Base-by-base conservation (phyloP, 1,139 yeast genomes). In the Suhomyces maxii region DNA sequence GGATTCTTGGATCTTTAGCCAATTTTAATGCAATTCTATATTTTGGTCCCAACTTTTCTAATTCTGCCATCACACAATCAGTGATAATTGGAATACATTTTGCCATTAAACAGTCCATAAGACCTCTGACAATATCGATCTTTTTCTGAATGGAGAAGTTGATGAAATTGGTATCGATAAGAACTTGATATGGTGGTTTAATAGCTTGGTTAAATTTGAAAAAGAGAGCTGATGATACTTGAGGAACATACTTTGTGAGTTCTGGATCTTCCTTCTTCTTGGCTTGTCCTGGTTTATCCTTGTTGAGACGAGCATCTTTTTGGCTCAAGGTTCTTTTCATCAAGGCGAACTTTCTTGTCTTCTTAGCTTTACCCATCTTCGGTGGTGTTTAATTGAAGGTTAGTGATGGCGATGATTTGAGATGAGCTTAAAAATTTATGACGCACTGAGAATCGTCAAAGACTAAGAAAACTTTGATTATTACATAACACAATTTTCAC, bases 1-100 rank as follows among this genome's bases (percentile, higher is more conserved):
- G 81, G 40, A 93, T 87, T 59, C 98, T 76, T 39, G 97, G 97
- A 62, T 93, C 99, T 57, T 89, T 86, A 33, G 99, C 99, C 61
- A 93, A 73, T 52, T 86, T 83, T 53, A 93, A 76, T 1, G 99
- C 99, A 54, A 93, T 93, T 63, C 98, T 78, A 67, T 88, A 93
- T 63, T 86, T 89, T 26, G 96, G 96, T 0, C 99, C 99, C 50
- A 93, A 76, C 65, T 95, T 93, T 63, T 93, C 99, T 65, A 93
- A 75, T 72, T 93, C 99, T 0, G 99, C 99, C 86, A 93, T 83
- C 31, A 93, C 99, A 73, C 99, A 93, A 68, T 93, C 99, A 2
- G 99, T 93, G 39, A 93, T 84, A 42, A 91, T 81, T 6, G 99
- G 99, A 40, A 91, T 89, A 72, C 98, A 90, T 63, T 95, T 89